Conservation (phyloP, 129 eudicot genomes). For the Pittosporum tobira region DNA sequence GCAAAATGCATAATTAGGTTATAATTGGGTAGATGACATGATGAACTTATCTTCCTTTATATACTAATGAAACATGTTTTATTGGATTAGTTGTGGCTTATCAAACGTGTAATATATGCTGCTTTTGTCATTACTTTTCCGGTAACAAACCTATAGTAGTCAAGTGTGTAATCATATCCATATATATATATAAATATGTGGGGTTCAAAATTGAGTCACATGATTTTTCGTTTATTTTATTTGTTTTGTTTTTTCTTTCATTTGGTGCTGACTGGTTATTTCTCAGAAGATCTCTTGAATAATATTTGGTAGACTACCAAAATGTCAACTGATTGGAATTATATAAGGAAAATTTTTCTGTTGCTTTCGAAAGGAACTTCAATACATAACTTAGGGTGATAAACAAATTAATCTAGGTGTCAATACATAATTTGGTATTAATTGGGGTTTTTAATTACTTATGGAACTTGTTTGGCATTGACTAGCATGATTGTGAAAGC, state of each 20-base stretch:
- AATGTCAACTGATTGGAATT: neutral
- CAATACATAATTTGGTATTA: too few relatives aligned
- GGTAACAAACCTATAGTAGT: too few relatives aligned
- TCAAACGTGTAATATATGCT: neutral
- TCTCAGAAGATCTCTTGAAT: neutral
- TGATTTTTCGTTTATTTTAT: too few relatives aligned
- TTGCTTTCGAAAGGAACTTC: neutral
- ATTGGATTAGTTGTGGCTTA: neutral
- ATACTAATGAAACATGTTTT: too few relatives aligned
- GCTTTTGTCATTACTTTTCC: neutral
- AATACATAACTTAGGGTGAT: neutral
- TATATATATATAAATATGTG: too few relatives aligned
- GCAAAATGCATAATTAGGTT: neutral
- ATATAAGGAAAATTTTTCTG: neutral
- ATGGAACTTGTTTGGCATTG: neutral
- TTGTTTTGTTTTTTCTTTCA: neutral
- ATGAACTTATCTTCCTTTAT: neutral
- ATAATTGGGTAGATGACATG: neutral
- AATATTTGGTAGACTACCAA: neutral
- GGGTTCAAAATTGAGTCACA: too few relatives aligned
- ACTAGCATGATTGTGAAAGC: slow-evolving; percentile 1
- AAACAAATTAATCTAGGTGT: neutral
- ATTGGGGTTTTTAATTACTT: too few relatives aligned
- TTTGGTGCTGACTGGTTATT: neutral
- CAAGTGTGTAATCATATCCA: too few relatives aligned